A percentile compares a stretch with the other conserved stretches of the same genome.
Conservation (phyloP, 805 yeast genomes). For the Soucietia sequanensis region DNA sequence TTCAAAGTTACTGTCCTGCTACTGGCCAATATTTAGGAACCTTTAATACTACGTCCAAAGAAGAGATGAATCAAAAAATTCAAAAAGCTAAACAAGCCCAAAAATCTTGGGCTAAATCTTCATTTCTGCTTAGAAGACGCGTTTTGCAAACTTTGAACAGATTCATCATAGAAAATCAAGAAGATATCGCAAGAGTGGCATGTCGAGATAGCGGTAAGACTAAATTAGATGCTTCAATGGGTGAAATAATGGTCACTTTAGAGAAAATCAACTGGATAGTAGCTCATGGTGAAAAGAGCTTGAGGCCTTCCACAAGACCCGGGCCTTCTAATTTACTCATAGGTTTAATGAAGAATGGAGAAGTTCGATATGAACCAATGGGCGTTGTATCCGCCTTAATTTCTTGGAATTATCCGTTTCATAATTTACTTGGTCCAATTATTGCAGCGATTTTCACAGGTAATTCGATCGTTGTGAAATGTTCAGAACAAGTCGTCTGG, state of each 20-base stretch:
- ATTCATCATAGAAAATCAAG: slow-evolving; percentile 78
- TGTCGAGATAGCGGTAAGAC: slow-evolving; percentile 98
- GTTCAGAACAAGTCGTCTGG: slow-evolving; percentile 97
- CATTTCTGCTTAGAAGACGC: slow-evolving; percentile 64
- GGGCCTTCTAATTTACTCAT: slow-evolving; percentile 85
- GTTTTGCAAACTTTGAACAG: slow-evolving; percentile 69
- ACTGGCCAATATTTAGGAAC: slow-evolving; percentile 87
- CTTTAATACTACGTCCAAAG: slow-evolving; percentile 58
- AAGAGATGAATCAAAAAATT: slow-evolving; percentile 70
- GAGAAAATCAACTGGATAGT: slow-evolving; percentile 92
- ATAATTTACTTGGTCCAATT: slow-evolving; percentile 89
- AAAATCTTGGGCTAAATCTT: slow-evolving; percentile 45
- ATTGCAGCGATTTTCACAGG: slow-evolving; percentile 89
- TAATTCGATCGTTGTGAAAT: slow-evolving; percentile 85
- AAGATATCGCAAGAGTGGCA: slow-evolving; percentile 83
- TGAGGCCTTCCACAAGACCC: slow-evolving; percentile 72
- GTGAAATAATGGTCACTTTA: slow-evolving; percentile 91
- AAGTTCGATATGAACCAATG: slow-evolving; percentile 89
- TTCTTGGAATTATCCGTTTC: slow-evolving; percentile 98
- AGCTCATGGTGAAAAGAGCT: slow-evolving; percentile 72
- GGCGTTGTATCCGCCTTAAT: slow-evolving; percentile 87
- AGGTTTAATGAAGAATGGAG: slow-evolving; percentile 83
- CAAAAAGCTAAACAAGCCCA: slow-evolving; percentile 56
- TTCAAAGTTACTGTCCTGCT: slow-evolving; percentile 93
- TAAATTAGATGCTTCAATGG: slow-evolving; percentile 93